phyloP scores from a whole-genome alignment of 345 rosid species.

The Euphorbia pulcherrima region DNA sequence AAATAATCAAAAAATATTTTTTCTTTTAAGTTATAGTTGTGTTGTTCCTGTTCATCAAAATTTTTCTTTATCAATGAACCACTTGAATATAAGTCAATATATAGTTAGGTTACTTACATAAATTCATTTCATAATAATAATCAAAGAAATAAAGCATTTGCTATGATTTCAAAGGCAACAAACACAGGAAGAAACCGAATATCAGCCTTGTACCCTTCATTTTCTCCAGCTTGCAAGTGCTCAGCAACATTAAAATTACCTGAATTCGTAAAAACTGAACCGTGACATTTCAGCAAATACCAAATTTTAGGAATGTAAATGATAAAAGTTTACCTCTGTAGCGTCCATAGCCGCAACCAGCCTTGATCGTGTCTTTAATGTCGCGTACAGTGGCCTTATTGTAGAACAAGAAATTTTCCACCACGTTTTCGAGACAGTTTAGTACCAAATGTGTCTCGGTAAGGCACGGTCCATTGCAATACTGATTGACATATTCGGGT shows the following conservation, averaged over 20 bases:
- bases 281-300: slow-evolving; percentile 1
- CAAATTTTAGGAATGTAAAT: not conserved
- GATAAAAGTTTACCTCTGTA: slow-evolving; percentile 13
- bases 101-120: not conserved
- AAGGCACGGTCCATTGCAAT: slow-evolving; percentile 77
- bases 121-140: not conserved
- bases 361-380: slow-evolving; percentile 55
- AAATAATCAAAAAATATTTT: no score
- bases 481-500: slow-evolving; percentile 34
- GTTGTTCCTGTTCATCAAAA: no score
- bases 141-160: slow-evolving; percentile 26
- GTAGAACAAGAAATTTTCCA: slow-evolving; percentile 57
- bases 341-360: slow-evolving; percentile 67
- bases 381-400: slow-evolving; percentile 62
- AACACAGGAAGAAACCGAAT: slow-evolving; percentile 30
- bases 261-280: slow-evolving; percentile 18
- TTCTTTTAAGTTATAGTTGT: no score
- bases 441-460: slow-evolving; percentile 70
- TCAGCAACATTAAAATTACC: slow-evolving; percentile 67
- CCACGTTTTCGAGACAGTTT: slow-evolving; percentile 51
- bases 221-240: slow-evolving; percentile 51
- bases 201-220: slow-evolving; percentile 26
- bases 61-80: no score
- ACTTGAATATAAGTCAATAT: no score
- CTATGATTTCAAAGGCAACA: slow-evolving; percentile 30